Conservation (phyloP, 805 yeast species). For the Kodamaea neixiangensis region DNA sequence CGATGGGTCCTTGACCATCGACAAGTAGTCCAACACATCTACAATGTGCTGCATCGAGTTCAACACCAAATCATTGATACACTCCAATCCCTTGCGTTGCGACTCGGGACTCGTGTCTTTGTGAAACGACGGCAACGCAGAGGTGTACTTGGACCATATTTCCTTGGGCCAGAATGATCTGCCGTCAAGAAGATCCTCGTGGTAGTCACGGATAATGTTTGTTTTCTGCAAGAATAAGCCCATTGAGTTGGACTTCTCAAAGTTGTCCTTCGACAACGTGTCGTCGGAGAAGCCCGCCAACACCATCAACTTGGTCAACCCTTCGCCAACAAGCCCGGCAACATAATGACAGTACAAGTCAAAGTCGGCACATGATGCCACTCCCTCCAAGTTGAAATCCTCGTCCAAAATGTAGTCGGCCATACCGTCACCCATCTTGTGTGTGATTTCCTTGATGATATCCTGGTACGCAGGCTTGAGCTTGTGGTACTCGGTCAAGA, state of each 20-base stretch:
- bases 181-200: conserved; percentile 88
- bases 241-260: conserved; percentile 76
- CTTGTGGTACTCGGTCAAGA: conserved; percentile 70
- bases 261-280: conserved; percentile 48
- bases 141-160: conserved; percentile 84
- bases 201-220: conserved; percentile 91
- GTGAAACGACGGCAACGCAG: conserved; percentile 58
- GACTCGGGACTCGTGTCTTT: conserved; percentile 37
- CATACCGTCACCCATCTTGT: conserved; percentile 96
- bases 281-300: conserved; percentile 69
- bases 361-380: conserved; percentile 75
- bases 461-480: conserved; percentile 76
- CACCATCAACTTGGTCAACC: conserved; percentile 79
- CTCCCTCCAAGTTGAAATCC: conserved; percentile 76
- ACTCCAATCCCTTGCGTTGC: conserved; percentile 62
- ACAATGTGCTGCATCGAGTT: conserved; percentile 77
- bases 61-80: conserved; percentile 78
- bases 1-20: conserved; percentile 77
- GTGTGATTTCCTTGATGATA: conserved; percentile 73
- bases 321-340: conserved; percentile 98
- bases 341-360: conserved; percentile 94
- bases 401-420: conserved; percentile 85
- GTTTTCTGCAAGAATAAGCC: conserved; percentile 95
- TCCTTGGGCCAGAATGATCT: conserved; percentile 96
- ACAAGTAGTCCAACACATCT: conserved; percentile 73